phyloP scores from a whole-genome alignment of 345 rosid genomes.

The Aethionema arabicum region DNA sequence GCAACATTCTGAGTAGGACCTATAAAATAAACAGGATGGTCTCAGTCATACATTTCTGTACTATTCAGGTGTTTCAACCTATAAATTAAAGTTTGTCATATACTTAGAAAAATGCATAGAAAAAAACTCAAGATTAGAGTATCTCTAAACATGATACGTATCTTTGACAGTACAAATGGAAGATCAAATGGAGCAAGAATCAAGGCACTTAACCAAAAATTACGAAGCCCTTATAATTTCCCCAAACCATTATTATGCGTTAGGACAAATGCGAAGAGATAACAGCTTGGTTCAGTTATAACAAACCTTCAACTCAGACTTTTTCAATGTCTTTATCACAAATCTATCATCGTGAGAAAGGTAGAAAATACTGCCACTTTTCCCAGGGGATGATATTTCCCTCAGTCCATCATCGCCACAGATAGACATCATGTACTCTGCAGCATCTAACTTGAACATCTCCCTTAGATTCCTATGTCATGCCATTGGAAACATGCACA shows the following conservation, averaged over 20 bases:
- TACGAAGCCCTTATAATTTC: not conserved
- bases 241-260: slow-evolving; percentile 3
- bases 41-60: slow-evolving; percentile 6
- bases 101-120: slow-evolving; percentile 11
- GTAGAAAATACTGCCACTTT: slow-evolving; percentile 97
- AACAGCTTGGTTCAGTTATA: slow-evolving; percentile 15
- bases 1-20: slow-evolving; percentile 89
- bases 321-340: slow-evolving; percentile 87
- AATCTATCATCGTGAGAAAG: slow-evolving; percentile 90
- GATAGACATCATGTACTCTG: slow-evolving; percentile 99
- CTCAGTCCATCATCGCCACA: slow-evolving; percentile 92
- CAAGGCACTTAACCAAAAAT: slow-evolving; percentile 4
- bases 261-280: not conserved
- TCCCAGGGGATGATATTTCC: slow-evolving; percentile 85
- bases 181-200: slow-evolving; percentile 17
- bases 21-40: slow-evolving; percentile 34
- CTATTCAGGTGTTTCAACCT: slow-evolving; percentile 6
- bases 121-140: slow-evolving; percentile 2
- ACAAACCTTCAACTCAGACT: slow-evolving; percentile 80
- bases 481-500: slow-evolving; percentile 14
- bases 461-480: slow-evolving; percentile 85
- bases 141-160: slow-evolving; percentile 19
- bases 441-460: slow-evolving; percentile 97
- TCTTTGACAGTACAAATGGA: slow-evolving; percentile 6
- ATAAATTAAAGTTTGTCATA: not conserved